Evolutionary conservation across 176 grass and related monocot species (phyloP).

Genomic region (Pharus latifolius): DNA sequence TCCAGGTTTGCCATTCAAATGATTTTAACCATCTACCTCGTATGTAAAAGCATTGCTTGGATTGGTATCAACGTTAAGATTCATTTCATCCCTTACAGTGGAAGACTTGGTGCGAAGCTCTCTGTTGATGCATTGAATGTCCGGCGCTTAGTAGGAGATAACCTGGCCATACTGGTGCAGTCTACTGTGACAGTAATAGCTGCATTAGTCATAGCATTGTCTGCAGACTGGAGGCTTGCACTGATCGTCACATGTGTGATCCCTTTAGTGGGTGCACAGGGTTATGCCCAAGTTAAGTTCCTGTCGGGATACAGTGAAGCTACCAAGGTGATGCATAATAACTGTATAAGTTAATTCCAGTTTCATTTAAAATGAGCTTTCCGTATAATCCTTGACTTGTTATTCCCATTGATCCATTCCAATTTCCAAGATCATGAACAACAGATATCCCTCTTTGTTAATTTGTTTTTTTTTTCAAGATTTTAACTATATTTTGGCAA

Average conservation of each 20-base stretch:
- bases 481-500: no score
- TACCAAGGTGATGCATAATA: constrained; percentile 41
- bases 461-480: no score
- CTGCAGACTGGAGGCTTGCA: constrained; percentile 64
- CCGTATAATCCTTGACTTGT: neutral
- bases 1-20: constrained; percentile 43
- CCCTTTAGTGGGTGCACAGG: constrained; percentile 44
- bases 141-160: constrained; percentile 67
- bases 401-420: no score
- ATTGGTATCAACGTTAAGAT: neutral
- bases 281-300: constrained; percentile 61
- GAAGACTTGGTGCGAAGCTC: constrained; percentile 71
- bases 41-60: neutral
- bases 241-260: constrained; percentile 59
- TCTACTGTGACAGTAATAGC: constrained; percentile 32
- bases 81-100: constrained; percentile 31
- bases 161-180: constrained; percentile 64
- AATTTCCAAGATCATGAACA: no score
- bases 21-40: neutral
- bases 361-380: neutral
- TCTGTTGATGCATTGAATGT: constrained; percentile 74
- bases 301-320: constrained; percentile 55
- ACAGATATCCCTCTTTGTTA: no score
- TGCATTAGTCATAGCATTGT: constrained; percentile 59
- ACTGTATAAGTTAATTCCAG: neutral